Base-by-base conservation (phyloP, 2,329 filamentous ascomycete genomes). In the Claviceps citrina region DNA sequence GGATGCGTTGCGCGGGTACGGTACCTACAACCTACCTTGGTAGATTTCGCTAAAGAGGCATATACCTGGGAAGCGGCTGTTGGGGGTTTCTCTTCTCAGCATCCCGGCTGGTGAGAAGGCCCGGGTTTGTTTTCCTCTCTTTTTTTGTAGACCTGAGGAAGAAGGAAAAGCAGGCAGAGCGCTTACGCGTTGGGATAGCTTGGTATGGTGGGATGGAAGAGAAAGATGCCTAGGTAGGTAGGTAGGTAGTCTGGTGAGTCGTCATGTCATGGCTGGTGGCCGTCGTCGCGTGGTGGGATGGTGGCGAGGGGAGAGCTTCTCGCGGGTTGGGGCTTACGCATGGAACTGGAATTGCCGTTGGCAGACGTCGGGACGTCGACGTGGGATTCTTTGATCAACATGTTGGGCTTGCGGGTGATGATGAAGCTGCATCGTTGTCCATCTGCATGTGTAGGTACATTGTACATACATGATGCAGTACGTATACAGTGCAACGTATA, bases 11-110 rank as follows among this genome's bases (percentile, higher is more conserved):
- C n/a, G n/a, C n/a, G n/a, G n/a, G n/a, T n/a, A n/a, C n/a, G n/a
- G n/a, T n/a, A n/a, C n/a, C n/a, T n/a, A n/a, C n/a, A n/a, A n/a
- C n/a, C n/a, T 60, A 86, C 85, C 86, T 77, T 95, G 87, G 56
- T 95, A 95, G 53, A 95, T 95, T 63, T 95, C 87, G 51, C 81
- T 87, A 57, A 93, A 95, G 42, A 95, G 69, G 12, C 84, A 81
- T 5, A 95, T 83, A 16, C 83, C 86, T 0, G 86, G 86, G 53
- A 93, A 94, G 37, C 69, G 67, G 24, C 74, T 76, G 43, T n/a
- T 15, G 12, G 13, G 4, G n/a, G n/a, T n/a, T n/a, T n/a, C n/a
- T n/a, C n/a, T n/a, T n/a, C n/a, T n/a, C n/a, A n/a, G n/a, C n/a
- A n/a, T n/a, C n/a, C n/a, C n/a, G n/a, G n/a, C n/a, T n/a, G n/a